Evolutionary conservation across 768 basidiomycete genomes (phyloP).

Genomic region (Rhodotorula paludigena): DNA sequence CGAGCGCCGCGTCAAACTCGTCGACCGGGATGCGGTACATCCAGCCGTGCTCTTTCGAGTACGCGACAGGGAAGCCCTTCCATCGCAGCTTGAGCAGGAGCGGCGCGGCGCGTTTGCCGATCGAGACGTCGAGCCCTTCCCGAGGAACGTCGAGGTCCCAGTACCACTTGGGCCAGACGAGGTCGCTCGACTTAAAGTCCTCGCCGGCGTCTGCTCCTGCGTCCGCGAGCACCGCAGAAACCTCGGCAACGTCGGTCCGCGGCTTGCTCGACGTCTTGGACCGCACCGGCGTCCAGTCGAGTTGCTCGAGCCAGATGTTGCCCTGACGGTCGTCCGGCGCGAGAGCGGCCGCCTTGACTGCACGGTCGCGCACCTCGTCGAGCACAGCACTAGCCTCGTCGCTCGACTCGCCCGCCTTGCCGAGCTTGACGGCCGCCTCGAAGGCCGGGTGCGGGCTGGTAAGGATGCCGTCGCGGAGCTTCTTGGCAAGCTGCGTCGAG

Average conservation of each 20-base stretch:
- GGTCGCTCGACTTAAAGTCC: neutral
- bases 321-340: neutral
- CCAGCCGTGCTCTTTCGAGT: constrained; percentile 87
- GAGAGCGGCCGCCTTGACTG: constrained; percentile 21
- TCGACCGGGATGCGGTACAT: constrained; percentile 65
- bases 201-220: neutral
- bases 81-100: constrained; percentile 80
- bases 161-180: constrained; percentile 92
- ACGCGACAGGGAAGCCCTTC: constrained; percentile 76
- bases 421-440: constrained; percentile 50
- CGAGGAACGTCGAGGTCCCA: constrained; percentile 61
- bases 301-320: constrained; percentile 56
- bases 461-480: constrained; percentile 10
- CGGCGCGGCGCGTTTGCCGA: constrained; percentile 74
- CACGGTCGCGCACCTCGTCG: constrained; percentile 46
- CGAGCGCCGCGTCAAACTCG: constrained; percentile 26
- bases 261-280: neutral
- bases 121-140: constrained; percentile 79
- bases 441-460: constrained; percentile 48
- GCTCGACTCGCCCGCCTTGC: constrained; percentile 50
- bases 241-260: neutral
- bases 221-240: neutral
- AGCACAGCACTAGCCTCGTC: constrained; percentile 49
- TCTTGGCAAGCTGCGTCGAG: constrained; percentile 6
- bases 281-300: constrained; percentile 58